phyloP scores from a whole-genome alignment of 2,329 filamentous ascomycete genomes.

The Colletotrichum neosansevieriae region DNA sequence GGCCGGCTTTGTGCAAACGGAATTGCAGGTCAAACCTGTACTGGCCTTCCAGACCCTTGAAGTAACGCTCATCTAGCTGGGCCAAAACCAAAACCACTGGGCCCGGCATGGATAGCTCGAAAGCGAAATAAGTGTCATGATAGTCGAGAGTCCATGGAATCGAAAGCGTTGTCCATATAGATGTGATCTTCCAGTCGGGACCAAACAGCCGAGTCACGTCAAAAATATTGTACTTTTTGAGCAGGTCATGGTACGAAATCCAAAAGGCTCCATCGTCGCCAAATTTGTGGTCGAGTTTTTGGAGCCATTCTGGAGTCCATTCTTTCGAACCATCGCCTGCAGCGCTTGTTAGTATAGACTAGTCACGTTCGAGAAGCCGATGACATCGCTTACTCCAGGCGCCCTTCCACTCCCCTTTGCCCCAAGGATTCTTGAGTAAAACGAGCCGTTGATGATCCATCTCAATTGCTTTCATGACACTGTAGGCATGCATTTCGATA shows the following conservation, averaged over 20 bases:
- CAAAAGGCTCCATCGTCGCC: constrained; percentile 73
- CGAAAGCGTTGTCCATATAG: constrained; percentile 62
- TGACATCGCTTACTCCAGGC: constrained; percentile 69
- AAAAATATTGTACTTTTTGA: constrained; percentile 58
- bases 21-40: constrained; percentile 67
- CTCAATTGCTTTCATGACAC: constrained; percentile 69
- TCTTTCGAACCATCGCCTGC: constrained; percentile 76
- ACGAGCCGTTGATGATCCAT: constrained; percentile 73
- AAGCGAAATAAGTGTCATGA: constrained; percentile 65
- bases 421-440: constrained; percentile 82
- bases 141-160: constrained; percentile 70
- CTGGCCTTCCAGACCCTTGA: constrained; percentile 67
- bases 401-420: constrained; percentile 83
- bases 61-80: constrained; percentile 70
- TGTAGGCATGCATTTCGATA: constrained; percentile 70
- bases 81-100: constrained; percentile 68
- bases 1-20: constrained; percentile 62
- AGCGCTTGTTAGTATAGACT: constrained; percentile 38
- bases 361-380: background rate
- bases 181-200: constrained; percentile 64
- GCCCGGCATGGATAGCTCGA: constrained; percentile 61
- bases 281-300: constrained; percentile 73
- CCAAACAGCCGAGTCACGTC: constrained; percentile 61
- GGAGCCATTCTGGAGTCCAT: constrained; percentile 81
- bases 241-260: constrained; percentile 60